Base-by-base conservation (phyloP, 2,329 filamentous ascomycete species). In the Dryadomyces quercivorus region DNA sequence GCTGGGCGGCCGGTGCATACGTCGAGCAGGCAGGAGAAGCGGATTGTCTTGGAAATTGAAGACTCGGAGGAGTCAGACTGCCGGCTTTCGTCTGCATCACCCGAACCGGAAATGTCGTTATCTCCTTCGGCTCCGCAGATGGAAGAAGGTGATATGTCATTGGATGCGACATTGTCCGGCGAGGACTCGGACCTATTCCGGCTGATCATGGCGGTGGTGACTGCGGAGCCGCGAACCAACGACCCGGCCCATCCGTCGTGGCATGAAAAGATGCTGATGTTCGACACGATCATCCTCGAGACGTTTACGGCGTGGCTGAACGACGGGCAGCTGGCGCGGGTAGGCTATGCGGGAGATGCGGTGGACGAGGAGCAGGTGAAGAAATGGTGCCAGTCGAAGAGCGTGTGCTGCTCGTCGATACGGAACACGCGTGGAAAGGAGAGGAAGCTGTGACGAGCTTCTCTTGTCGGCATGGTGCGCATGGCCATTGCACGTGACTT, bases 251-350 rank as follows among this genome's bases (percentile, higher is more conserved):
- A 75, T 2, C 81, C 81, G 15, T 89, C 81, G 2, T 97, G 91
- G 88, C 77, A 94, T 61, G 89, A 97, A 68, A 94, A 90, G 70
- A 96, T 98, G 49, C 73, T 97, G 6, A 80, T 97, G 65, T 97
- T 94, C 65, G 91, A 97, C 62, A 89, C 92, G 0, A 85, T 98
- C 46, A 76, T 93, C 1, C 69, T 96, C 0, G 92, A 97, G 68
- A 90, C 96, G 60, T 72, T 98, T 15, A 79, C 91, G 0, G 70
- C 72, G 0, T 97, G 90, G 86, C 70, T 97, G 16, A 96, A 95
- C 61, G 76, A 76, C 3, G 85, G 85, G 13, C 80, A 81, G 22
- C 69, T 91, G 47, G 75, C 75, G 13, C 72, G 73, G 3, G 76
- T 81, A 0, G 81, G 81, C 0, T 85, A 80, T 61, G 84, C 88